Percentiles rank a stretch among this genome's conserved stretches.
Evolutionary conservation across 2,329 filamentous ascomycete genomes (phyloP).

Genomic region (Penicillium carneum): DNA sequence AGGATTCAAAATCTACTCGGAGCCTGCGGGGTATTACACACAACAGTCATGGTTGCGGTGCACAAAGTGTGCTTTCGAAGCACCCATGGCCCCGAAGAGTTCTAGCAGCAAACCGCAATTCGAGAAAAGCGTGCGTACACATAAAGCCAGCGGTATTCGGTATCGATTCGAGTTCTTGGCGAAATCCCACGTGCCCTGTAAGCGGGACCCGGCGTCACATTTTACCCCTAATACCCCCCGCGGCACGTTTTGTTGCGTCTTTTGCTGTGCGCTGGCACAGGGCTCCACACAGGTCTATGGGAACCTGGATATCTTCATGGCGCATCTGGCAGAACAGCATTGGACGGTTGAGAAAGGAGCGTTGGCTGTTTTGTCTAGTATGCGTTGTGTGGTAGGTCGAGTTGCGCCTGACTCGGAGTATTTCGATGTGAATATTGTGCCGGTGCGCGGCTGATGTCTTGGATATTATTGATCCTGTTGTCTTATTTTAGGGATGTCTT

Average conservation of each 20-base stretch:
- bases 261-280: slow-evolving; percentile 53
- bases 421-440: slow-evolving; percentile 59
- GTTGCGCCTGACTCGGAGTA: slow-evolving; percentile 51
- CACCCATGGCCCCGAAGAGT: slow-evolving; percentile 36
- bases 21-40: slow-evolving; percentile 34
- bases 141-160: slow-evolving; percentile 46
- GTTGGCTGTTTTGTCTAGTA: slow-evolving; percentile 44
- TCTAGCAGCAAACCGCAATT: slow-evolving; percentile 26
- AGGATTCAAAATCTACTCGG: slow-evolving; percentile 27
- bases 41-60: slow-evolving; percentile 49
- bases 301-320: slow-evolving; percentile 53
- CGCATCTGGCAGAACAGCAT: slow-evolving; percentile 53
- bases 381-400: slow-evolving; percentile 54
- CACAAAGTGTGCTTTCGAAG: slow-evolving; percentile 55
- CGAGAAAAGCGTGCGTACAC: slow-evolving; percentile 42
- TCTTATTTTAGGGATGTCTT: neutral
- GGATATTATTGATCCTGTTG: neutral
- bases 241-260: slow-evolving; percentile 55
- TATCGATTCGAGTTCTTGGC: slow-evolving; percentile 59
- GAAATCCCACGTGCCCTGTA: slow-evolving; percentile 54
- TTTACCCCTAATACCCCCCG: slow-evolving; percentile 7
- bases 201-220: slow-evolving; percentile 24
- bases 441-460: slow-evolving; percentile 20
- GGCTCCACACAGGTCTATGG: slow-evolving; percentile 48
- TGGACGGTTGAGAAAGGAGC: slow-evolving; percentile 32